These are phyloP conservation scores for Apiospora koreana DNA, from an alignment of 2,329 filamentous ascomycete genomes.

Conservation along the genomic window DNA sequence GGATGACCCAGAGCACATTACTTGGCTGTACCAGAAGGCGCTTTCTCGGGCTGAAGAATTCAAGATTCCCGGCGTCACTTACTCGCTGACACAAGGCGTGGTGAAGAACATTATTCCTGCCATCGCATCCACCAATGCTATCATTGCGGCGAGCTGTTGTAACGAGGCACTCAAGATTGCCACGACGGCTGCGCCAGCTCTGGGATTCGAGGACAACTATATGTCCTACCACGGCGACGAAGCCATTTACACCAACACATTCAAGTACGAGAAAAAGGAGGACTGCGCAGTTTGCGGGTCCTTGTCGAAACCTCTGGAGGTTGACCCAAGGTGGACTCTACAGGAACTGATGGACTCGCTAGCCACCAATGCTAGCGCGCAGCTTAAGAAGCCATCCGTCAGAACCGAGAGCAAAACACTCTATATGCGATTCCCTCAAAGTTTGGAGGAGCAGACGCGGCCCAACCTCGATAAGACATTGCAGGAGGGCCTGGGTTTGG, in stretches of 20 bases:
- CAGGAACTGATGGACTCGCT: constrained; percentile 84
- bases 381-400: constrained; percentile 91
- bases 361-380: constrained; percentile 80
- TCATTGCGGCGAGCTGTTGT: constrained; percentile 92
- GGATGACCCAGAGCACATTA: constrained; percentile 94
- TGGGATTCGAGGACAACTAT: constrained; percentile 83
- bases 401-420: constrained; percentile 77
- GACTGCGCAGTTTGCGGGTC: constrained; percentile 96
- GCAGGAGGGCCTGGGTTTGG: constrained; percentile 65
- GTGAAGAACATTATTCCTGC: constrained; percentile 99
- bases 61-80: constrained; percentile 89
- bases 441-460: constrained; percentile 81
- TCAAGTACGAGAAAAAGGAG: constrained; percentile 88
- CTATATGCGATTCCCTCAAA: constrained; percentile 83
- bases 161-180: constrained; percentile 97
- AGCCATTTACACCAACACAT: constrained; percentile 95
- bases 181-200: constrained; percentile 75
- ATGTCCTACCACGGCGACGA: constrained; percentile 99
- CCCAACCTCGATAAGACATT: constrained; percentile 81
- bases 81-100: constrained; percentile 93
- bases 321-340: constrained; percentile 72
- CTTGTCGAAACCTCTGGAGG: constrained; percentile 71
- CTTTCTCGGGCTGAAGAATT: constrained; percentile 82
- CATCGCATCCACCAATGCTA: constrained; percentile 96
- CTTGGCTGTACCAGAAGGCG: constrained; percentile 92